Evolutionary conservation across 441 rosid genomes (phyloP), one percentile per base, ranked within the genome.

Genomic region (Gossypium davidsonii): DNA sequence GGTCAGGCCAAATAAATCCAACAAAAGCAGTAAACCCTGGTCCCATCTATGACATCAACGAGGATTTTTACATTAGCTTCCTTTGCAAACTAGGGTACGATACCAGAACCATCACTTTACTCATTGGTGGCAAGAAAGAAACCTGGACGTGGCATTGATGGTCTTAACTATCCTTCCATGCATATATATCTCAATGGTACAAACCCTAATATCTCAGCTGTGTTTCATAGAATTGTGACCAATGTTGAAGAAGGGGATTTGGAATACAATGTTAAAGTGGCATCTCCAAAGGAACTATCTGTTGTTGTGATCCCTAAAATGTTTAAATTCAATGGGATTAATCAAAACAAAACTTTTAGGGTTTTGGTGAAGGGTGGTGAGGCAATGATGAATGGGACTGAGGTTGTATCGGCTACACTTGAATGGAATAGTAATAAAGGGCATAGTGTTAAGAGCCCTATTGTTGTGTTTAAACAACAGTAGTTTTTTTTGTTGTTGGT

Each of bases 1-100:
- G 94, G 7, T 79, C 94, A 10, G 94, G 90, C 61, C 91, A 89
- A 58, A 85, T 86, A 5, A 87, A 86, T 78, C 91, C 91, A 5
- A 31, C 39, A 14, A 74, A 44, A 67, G 94, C 94, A 1, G 51
- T 83, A 1, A 73, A 86, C 64, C 91, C 94, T 0, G 92, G 90
- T 20, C 85, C 88, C 49, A 63, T 90, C 56, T 86, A 81, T 48
- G 92, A 88, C 74, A 69, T 85, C 15, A 51, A 79, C 0, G 57
- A 80, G 52, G 73, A 7, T 57, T 72, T 80, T 6, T 89, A 89
- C 74, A 46, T 88, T 44, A 68, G 79, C 9, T 86, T 80, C 82
- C 84, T 90, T 0, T 90, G 94, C 79, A 83, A 81, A 59, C 85
- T 86, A 82, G 89, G 88, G 55, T 86, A 86, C 67, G 83, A 86